Evolutionary conservation across 148 eudicot genomes (phyloP).

Genomic region (Fallopia convolvulus): DNA sequence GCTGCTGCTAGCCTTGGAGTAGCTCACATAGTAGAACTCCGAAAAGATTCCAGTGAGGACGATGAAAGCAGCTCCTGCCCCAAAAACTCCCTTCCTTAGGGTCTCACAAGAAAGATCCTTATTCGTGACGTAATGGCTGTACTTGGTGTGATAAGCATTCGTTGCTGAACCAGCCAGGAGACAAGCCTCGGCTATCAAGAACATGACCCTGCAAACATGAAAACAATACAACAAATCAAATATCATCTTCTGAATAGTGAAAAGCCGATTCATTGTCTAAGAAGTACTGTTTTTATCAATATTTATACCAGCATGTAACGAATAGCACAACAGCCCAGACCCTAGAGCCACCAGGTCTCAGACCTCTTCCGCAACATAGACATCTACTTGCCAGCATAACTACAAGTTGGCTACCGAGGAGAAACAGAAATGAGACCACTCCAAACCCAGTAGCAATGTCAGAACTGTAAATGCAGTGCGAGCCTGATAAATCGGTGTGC

Average conservation of each 20-base stretch:
- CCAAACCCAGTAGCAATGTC: slow-evolving; percentile 72
- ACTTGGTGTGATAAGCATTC: slow-evolving; percentile 76
- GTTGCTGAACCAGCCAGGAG: slow-evolving; percentile 75
- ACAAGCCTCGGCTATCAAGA: slow-evolving; percentile 77
- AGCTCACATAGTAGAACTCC: slow-evolving; percentile 65
- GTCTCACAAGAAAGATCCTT: slow-evolving; percentile 50
- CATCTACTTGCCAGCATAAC: slow-evolving; percentile 69
- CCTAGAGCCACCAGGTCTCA: slow-evolving; percentile 69
- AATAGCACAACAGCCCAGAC: slow-evolving; percentile 61
- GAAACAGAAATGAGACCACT: slow-evolving; percentile 49
- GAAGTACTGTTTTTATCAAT: neutral
- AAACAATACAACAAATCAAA: neutral
- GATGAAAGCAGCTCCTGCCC: slow-evolving; percentile 76
- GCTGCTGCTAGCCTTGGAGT: slow-evolving; percentile 49
- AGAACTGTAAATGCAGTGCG: slow-evolving; percentile 55
- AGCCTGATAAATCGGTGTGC: neutral
- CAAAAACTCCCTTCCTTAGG: slow-evolving; percentile 77
- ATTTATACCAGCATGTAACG: slow-evolving; percentile 67
- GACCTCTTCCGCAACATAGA: slow-evolving; percentile 81
- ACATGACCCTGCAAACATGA: slow-evolving; percentile 50
- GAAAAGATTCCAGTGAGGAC: slow-evolving; percentile 68
- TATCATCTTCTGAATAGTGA: neutral
- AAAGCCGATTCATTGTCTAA: neutral
- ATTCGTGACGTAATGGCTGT: slow-evolving; percentile 22
- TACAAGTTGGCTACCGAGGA: slow-evolving; percentile 67